Evolutionary conservation across 2,329 filamentous ascomycete genomes (phyloP).

Genomic region (Periconia sp.): DNA sequence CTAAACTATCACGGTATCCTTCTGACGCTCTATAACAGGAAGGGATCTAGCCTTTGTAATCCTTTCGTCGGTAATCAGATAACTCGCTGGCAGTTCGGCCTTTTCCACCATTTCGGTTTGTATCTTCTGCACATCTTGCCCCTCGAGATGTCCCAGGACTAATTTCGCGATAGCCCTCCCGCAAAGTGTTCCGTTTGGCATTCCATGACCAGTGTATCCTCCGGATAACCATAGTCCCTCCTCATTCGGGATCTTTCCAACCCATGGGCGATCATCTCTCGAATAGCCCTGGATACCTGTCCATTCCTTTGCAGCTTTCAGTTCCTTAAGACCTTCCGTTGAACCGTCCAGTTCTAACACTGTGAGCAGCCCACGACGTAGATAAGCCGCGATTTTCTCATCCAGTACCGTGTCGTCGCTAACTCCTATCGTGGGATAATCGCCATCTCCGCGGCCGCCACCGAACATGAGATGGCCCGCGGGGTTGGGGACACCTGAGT

Average conservation of each 20-base stretch:
- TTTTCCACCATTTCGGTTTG: conserved; percentile 35
- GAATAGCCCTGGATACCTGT: conserved; percentile 80
- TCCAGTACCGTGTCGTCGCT: conserved; percentile 64
- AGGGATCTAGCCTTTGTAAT: conserved; percentile 30
- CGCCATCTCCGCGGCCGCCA: conserved; percentile 63
- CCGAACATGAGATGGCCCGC: conserved; percentile 68
- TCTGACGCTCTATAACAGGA: conserved; percentile 40
- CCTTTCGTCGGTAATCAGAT: conserved; percentile 41
- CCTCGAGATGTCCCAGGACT: conserved; percentile 51
- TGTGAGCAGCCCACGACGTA: conserved; percentile 51
- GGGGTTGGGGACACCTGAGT: conserved; percentile 42
- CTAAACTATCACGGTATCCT: conserved; percentile 7
- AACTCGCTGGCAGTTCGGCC: conserved; percentile 40
- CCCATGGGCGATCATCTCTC: conserved; percentile 68
- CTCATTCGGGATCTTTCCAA: conserved; percentile 64
- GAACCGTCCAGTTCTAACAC: conserved; percentile 39
- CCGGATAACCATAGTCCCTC: conserved; percentile 64
- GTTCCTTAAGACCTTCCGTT: conserved; percentile 43
- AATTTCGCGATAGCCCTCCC: conserved; percentile 65
- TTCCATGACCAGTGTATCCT: conserved; percentile 73
- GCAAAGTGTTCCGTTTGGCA: conserved; percentile 71
- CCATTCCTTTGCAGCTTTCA: conserved; percentile 60
- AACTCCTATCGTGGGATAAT: conserved; percentile 54
- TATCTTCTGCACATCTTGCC: conserved; percentile 32
- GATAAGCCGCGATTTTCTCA: conserved; percentile 55